Percentiles rank a stretch among this genome's conserved stretches.
Conservation (phyloP, 306 rosid species). For the Cercis canadensis region DNA sequence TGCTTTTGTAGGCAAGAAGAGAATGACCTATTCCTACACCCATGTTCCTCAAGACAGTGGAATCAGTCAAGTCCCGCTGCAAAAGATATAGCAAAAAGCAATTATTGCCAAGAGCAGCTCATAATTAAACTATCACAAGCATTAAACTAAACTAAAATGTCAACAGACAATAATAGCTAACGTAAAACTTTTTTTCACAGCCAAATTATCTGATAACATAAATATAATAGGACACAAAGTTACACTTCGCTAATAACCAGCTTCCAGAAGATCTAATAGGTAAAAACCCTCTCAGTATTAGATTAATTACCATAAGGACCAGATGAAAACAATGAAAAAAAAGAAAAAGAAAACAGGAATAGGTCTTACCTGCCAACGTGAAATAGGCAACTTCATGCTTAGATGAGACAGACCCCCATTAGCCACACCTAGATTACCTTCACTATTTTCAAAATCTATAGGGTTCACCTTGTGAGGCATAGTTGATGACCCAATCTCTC, state of each 20-base stretch:
- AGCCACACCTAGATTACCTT: slow-evolving; percentile 93
- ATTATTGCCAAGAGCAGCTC: slow-evolving; percentile 28
- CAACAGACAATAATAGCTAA: neutral
- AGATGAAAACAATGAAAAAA: neutral
- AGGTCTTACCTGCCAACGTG: slow-evolving; percentile 83
- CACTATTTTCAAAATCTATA: slow-evolving; percentile 94
- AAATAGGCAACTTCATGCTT: slow-evolving; percentile 83
- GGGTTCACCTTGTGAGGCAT: slow-evolving; percentile 99
- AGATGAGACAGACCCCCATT: slow-evolving; percentile 73
- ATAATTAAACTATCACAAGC: slow-evolving; percentile 16
- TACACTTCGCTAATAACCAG: neutral
- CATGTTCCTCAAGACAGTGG: slow-evolving; percentile 91
- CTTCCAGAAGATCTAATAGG: slow-evolving; percentile 16
- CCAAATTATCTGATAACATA: neutral
- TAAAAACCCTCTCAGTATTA: slow-evolving; percentile 23
- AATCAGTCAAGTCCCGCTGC: slow-evolving; percentile 93
- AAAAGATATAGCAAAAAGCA: neutral
- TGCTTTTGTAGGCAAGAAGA: slow-evolving; percentile 84
- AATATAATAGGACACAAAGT: neutral
- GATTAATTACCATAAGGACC: slow-evolving; percentile 11
- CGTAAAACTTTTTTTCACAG: neutral
- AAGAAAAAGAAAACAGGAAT: slow-evolving; percentile 23
- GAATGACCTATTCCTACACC: slow-evolving; percentile 91
- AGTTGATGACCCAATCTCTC: slow-evolving; percentile 90
- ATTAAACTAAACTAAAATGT: slow-evolving; percentile 17